Conservation (phyloP, 495 filamentous ascomycete genomes). For the Penicillium malachiteum region DNA sequence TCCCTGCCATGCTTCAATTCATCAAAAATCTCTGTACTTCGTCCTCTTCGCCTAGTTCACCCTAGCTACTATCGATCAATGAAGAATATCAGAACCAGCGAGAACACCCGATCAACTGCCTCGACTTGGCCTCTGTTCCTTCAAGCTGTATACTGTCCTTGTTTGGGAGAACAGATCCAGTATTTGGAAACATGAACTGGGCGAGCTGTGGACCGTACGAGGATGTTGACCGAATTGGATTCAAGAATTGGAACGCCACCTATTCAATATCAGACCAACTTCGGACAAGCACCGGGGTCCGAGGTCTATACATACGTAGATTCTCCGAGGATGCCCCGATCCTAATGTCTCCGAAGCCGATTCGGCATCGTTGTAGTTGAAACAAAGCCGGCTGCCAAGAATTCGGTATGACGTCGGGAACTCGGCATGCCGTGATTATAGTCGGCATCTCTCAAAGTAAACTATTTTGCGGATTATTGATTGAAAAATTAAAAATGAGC, state of each 20-base stretch:
- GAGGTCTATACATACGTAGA: slow-evolving; percentile 19
- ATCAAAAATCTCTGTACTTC: no score
- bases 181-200: not conserved
- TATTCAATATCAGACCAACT: not conserved
- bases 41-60: no score
- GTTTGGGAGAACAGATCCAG: not conserved
- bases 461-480: no score
- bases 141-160: no score
- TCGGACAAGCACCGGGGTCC: slow-evolving; percentile 14
- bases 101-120: no score
- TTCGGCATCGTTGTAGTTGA: slow-evolving; percentile 13
- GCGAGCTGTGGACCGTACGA: slow-evolving; percentile 13
- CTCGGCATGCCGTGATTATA: slow-evolving; percentile 13
- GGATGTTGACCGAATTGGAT: slow-evolving; percentile 14
- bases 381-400: slow-evolving; percentile 2
- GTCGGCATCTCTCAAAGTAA: not conserved
- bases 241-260: slow-evolving; percentile 7
- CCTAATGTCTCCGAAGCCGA: slow-evolving; percentile 13
- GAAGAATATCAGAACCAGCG: no score
- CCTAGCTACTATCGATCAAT: no score
- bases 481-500: no score
- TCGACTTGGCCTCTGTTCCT: no score
- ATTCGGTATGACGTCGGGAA: slow-evolving; percentile 2
- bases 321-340: slow-evolving; percentile 21
- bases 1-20: not conserved